Evolutionary conservation across 805 yeast genomes (phyloP).

Genomic region (Candida tammaniensis): DNA sequence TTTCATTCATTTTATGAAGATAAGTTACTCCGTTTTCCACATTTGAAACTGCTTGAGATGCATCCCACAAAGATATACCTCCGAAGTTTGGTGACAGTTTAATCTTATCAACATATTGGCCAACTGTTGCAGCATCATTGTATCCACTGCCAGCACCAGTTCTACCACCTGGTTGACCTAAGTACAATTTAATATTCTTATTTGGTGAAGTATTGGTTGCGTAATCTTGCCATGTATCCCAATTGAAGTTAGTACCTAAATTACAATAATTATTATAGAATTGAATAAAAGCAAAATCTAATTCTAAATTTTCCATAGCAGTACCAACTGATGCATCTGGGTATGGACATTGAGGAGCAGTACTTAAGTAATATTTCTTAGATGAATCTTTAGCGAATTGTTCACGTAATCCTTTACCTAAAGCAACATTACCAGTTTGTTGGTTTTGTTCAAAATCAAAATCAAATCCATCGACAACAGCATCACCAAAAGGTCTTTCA

Average conservation of each 20-base stretch:
- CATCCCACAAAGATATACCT: constrained; percentile 86
- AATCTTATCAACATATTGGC: constrained; percentile 16
- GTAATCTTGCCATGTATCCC: constrained; percentile 32
- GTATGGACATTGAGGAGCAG: constrained; percentile 40
- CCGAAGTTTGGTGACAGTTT: constrained; percentile 42
- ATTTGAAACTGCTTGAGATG: constrained; percentile 47
- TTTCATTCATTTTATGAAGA: constrained; percentile 39
- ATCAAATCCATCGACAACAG: constrained; percentile 82
- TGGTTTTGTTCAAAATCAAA: constrained; percentile 65
- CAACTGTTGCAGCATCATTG: constrained; percentile 18
- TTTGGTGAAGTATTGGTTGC: constrained; percentile 30
- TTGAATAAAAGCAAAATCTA: constrained; percentile 39
- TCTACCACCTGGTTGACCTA: constrained; percentile 34
- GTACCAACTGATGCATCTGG: constrained; percentile 38
- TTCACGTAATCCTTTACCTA: constrained; percentile 34
- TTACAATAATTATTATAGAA: constrained; percentile 37
- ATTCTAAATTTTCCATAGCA: constrained; percentile 19
- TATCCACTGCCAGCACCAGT: constrained; percentile 37
- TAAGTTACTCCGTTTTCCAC: constrained; percentile 20
- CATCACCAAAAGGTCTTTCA: constrained; percentile 61
- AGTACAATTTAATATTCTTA: constrained; percentile 27
- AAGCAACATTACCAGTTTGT: constrained; percentile 62
- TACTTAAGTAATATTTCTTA: constrained; percentile 28
- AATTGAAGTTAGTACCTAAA: constrained; percentile 29
- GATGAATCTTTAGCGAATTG: constrained; percentile 24